These are phyloP conservation scores for Hypoxylon sp. DNA, from an alignment of 2,329 filamentous ascomycete species.

Conservation along the genomic window DNA sequence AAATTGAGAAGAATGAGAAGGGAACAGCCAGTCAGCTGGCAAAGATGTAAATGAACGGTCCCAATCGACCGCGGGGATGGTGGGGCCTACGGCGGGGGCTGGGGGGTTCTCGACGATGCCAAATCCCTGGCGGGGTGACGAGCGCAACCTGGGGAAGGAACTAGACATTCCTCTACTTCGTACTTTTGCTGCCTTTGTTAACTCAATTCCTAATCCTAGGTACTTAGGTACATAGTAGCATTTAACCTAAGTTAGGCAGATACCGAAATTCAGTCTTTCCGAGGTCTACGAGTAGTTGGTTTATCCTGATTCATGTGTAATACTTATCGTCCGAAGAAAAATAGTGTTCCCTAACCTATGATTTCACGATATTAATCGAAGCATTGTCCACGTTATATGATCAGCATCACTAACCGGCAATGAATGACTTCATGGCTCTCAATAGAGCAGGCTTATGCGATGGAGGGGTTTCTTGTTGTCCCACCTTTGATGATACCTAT, in stretches of 20 bases:
- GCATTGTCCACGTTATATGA: constrained; percentile 3
- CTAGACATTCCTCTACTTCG: background rate
- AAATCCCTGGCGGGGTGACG: background rate
- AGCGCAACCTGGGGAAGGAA: background rate
- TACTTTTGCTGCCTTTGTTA: background rate
- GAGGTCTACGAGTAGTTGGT: background rate
- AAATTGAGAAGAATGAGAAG: constrained; percentile 17
- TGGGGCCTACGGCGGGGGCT: constrained; percentile 14
- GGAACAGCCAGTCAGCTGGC: constrained; percentile 11
- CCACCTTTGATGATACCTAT: constrained; percentile 29
- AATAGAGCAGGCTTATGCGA: constrained; percentile 14
- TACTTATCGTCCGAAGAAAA: too few species aligned
- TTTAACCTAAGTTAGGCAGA: background rate
- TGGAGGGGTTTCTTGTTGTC: constrained; percentile 9
- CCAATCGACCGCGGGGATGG: constrained; percentile 26
- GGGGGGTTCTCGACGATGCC: background rate
- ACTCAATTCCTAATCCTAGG: too few species aligned
- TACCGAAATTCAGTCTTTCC: background rate
- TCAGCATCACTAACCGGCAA: constrained; percentile 12
- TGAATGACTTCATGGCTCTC: constrained; percentile 32
- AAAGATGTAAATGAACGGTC: background rate
- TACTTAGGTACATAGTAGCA: background rate
- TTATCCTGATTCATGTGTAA: too few species aligned
- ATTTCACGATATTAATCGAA: constrained; percentile 3
- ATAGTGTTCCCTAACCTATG: background rate